These are phyloP conservation scores for Petrea volubilis DNA, from an alignment of 257 asterid genomes.

Conservation along the genomic window DNA sequence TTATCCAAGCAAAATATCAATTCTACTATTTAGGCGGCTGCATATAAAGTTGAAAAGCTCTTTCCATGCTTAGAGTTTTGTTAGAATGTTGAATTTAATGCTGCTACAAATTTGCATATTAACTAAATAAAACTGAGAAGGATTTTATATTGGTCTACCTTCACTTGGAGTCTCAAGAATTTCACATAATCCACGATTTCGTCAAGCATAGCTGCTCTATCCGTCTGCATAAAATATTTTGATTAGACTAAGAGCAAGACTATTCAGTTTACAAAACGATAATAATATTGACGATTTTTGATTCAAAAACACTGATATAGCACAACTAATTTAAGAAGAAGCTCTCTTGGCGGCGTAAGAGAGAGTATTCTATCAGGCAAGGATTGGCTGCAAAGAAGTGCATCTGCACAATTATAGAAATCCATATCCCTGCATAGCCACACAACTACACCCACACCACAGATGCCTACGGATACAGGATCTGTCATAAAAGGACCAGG, in stretches of 20 bases:
- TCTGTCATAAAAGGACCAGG: not conserved
- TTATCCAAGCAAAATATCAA: not conserved
- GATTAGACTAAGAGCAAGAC: slow-evolving; percentile 18
- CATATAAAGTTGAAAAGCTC: not conserved
- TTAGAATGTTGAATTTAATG: not conserved
- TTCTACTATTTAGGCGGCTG: not conserved
- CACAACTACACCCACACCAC: not conserved
- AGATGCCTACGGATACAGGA: not conserved
- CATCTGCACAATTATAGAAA: not conserved
- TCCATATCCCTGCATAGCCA: not conserved
- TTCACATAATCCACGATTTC: slow-evolving; percentile 95
- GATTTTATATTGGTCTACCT: slow-evolving; percentile 48
- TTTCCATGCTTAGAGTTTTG: slow-evolving; percentile 16
- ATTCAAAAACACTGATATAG: not conserved
- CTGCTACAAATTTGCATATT: not conserved
- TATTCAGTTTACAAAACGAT: not conserved
- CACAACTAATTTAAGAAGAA: not conserved
- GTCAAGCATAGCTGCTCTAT: slow-evolving; percentile 95
- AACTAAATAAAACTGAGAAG: not conserved
- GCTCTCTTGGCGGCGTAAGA: not conserved
- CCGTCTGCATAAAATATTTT: slow-evolving; percentile 55
- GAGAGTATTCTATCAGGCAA: not conserved
- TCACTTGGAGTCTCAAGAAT: slow-evolving; percentile 92
- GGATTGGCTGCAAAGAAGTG: not conserved
- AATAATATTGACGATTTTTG: not conserved